Conservation (phyloP, 768 basidiomycete species). For the Suillus plorans region DNA sequence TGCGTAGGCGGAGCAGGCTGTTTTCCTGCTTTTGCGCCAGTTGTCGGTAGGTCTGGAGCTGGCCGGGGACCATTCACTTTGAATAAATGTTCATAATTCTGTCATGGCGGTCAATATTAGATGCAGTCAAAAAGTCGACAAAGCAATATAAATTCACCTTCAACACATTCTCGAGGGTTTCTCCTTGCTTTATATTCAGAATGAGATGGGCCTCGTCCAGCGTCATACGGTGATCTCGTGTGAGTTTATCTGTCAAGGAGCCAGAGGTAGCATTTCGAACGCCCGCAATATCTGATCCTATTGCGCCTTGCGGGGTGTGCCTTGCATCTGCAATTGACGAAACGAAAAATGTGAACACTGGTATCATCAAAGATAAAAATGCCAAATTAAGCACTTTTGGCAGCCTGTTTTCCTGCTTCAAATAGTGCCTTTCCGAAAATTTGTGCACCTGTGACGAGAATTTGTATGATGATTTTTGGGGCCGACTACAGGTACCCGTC, state of each 20-base stretch:
- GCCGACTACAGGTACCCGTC: conserved; percentile 52
- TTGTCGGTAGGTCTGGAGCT: conserved; percentile 44
- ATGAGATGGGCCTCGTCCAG: conserved; percentile 94
- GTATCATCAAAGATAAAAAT: conserved; percentile 3
- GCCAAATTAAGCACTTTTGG: conserved; percentile 70
- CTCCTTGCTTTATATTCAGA: conserved; percentile 80
- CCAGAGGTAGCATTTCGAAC: conserved; percentile 71
- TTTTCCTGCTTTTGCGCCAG: conserved; percentile 39
- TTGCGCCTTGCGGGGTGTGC: conserved; percentile 66
- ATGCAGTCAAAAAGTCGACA: conserved; percentile 3
- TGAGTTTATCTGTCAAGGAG: conserved; percentile 79
- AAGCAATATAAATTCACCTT: conserved; percentile 50
- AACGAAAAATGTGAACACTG: background rate
- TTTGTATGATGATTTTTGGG: conserved; percentile 78
- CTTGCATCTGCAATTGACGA: conserved; percentile 68
- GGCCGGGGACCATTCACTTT: conserved; percentile 81
- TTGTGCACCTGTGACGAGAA: conserved; percentile 70
- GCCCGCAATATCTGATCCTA: conserved; percentile 71
- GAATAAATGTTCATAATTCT: conserved; percentile 95
- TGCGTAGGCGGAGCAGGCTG: conserved; percentile 45
- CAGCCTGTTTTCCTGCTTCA: conserved; percentile 89
- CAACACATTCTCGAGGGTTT: conserved; percentile 63
- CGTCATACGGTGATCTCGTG: conserved; percentile 88
- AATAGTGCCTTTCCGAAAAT: conserved; percentile 90
- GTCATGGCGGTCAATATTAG: conserved; percentile 6